Conservation (phyloP, 2,329 filamentous ascomycete genomes). For the Aspergillus texensis region DNA sequence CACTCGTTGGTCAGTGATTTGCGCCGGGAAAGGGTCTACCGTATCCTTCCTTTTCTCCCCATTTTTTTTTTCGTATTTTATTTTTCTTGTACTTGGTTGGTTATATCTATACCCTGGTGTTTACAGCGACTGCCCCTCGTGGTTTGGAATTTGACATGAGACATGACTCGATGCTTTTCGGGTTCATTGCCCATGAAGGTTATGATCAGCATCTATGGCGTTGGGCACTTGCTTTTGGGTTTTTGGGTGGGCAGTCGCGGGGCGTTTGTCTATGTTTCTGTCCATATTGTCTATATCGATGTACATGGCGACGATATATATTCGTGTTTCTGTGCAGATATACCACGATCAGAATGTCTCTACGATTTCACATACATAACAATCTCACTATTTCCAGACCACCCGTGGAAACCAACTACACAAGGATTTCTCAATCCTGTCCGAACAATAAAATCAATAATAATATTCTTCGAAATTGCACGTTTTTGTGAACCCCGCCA, state of each 20-base stretch:
- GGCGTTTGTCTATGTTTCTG: background rate
- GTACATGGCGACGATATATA: background rate
- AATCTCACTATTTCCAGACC: background rate
- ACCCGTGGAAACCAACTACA: background rate
- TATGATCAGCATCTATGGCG: slow-evolving; percentile 14
- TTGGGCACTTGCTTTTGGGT: background rate
- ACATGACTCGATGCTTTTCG: slow-evolving; percentile 17
- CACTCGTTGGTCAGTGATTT: slow-evolving; percentile 49
- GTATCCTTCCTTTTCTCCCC: background rate
- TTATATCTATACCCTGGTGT: slow-evolving; percentile 7
- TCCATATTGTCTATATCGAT: background rate
- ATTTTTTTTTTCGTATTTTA: slow-evolving; percentile 5
- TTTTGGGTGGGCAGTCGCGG: background rate
- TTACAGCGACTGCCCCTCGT: slow-evolving; percentile 3
- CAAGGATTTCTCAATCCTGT: background rate
- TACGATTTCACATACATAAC: background rate
- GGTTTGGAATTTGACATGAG: slow-evolving; percentile 15
- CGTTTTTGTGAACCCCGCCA: slow-evolving; percentile 6
- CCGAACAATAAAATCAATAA: background rate
- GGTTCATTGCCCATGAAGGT: slow-evolving; percentile 12
- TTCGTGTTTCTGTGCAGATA: background rate
- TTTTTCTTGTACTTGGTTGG: background rate
- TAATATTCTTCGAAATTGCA: background rate
- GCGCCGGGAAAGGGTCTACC: background rate
- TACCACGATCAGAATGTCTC: background rate